phyloP scores from a whole-genome alignment of 1,284 basidiomycete species.

The Stereum hirsutum region DNA sequence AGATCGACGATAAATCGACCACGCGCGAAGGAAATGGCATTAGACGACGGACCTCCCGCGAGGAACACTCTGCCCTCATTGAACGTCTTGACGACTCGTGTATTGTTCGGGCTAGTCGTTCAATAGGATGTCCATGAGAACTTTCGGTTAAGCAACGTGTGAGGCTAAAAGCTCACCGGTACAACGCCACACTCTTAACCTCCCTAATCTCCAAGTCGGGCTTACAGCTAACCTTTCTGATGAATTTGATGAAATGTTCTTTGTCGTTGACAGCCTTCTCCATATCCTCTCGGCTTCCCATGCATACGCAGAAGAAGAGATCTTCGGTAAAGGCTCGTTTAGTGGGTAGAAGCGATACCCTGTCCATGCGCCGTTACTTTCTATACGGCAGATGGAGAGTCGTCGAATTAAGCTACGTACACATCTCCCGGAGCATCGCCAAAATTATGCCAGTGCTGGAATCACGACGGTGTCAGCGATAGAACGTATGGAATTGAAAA shows the following conservation, averaged over 20 bases:
- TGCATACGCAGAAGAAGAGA: conserved; percentile 7
- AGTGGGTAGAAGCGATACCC: no score
- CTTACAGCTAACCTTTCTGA: conserved; percentile 2
- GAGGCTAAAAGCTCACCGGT: conserved; percentile 14
- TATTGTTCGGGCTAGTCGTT: conserved; percentile 28
- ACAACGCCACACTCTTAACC: conserved; percentile 14
- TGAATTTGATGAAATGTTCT: conserved; percentile 6
- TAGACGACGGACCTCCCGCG: conserved; percentile 28
- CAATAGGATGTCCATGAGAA: not conserved
- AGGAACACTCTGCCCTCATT: conserved; percentile 24
- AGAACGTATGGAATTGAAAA: not conserved
- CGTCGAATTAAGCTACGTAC: conserved; percentile 4
- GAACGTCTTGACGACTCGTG: conserved; percentile 27
- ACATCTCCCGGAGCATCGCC: conserved; percentile 12
- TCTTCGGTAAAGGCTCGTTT: conserved; percentile 5
- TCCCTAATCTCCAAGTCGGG: conserved; percentile 9
- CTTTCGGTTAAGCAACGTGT: no score
- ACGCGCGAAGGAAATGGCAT: not conserved
- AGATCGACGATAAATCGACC: not conserved
- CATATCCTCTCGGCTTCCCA: conserved; percentile 14
- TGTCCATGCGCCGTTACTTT: no score
- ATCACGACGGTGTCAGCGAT: not conserved
- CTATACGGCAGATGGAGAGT: not conserved
- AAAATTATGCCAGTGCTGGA: conserved; percentile 23
- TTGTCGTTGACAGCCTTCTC: conserved; percentile 11